Conservation (phyloP, 805 yeast genomes). For the Candida coleopterorum region DNA sequence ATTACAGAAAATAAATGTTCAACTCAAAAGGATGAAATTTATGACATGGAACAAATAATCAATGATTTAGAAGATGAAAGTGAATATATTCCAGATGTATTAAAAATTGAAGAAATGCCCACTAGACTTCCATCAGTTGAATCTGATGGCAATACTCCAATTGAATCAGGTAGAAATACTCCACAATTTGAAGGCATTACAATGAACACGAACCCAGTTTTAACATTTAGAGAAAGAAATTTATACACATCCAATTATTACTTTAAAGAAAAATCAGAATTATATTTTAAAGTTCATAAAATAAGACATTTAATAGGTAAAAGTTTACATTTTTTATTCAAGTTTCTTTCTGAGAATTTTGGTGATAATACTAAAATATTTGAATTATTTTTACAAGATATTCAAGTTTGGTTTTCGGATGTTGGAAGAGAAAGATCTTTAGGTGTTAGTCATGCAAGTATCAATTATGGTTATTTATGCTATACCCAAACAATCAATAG, state of each 20-base stretch:
- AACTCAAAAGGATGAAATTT: conserved; percentile 18
- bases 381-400: conserved; percentile 55
- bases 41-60: conserved; percentile 26
- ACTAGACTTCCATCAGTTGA: conserved; percentile 12
- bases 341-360: conserved; percentile 42
- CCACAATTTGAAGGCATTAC: conserved; percentile 41
- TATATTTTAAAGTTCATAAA: conserved; percentile 48
- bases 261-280: conserved; percentile 51
- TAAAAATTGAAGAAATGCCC: conserved; percentile 14
- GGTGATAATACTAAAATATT: conserved; percentile 63
- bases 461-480: conserved; percentile 53
- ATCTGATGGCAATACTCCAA: conserved; percentile 24
- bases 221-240: conserved; percentile 56
- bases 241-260: conserved; percentile 61
- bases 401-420: conserved; percentile 76
- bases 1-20: conserved; percentile 22
- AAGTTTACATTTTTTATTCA: conserved; percentile 54
- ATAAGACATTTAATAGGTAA: conserved; percentile 57
- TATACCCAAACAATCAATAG: conserved; percentile 62
- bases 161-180: conserved; percentile 35
- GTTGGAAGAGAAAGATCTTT: conserved; percentile 69
- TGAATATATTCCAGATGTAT: conserved; percentile 15
- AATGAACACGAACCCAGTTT: conserved; percentile 46
- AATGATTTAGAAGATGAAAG: conserved; percentile 22
- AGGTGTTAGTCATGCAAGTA: conserved; percentile 50